Percentiles rank a stretch among this genome's conserved stretches.
phyloP scores from a whole-genome alignment of 2,329 filamentous ascomycete genomes.

The Cladosporium sp. region DNA sequence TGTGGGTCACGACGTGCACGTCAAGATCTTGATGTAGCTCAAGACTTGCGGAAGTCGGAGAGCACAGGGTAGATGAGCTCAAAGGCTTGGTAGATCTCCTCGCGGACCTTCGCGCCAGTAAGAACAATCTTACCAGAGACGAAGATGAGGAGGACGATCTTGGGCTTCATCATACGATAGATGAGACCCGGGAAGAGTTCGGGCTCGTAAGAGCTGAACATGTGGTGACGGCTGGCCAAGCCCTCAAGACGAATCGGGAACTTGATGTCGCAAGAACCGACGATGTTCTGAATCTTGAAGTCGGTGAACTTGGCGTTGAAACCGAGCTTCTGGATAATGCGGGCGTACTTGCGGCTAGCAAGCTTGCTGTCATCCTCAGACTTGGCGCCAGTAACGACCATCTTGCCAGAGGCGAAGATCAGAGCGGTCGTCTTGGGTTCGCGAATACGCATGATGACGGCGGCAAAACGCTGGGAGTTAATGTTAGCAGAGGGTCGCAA shows the following conservation, averaged over 20 bases:
- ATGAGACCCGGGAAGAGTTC: constrained; percentile 98
- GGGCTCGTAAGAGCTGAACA: constrained; percentile 98
- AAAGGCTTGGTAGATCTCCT: constrained; percentile 96
- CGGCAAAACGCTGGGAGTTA: constrained; percentile 78
- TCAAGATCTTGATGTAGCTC: constrained; percentile 16
- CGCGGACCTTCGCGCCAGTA: constrained; percentile 94
- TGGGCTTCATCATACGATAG: constrained; percentile 99
- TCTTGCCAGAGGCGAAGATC: constrained; percentile 98
- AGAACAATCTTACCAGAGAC: constrained; percentile 97
- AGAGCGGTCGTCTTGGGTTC: constrained; percentile 97
- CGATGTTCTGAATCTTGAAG: constrained; percentile 99
- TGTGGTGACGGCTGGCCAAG: constrained; percentile 94
- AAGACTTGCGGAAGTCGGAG: constrained; percentile 46
- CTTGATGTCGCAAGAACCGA: constrained; percentile 98
- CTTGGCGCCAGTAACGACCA: constrained; percentile 98
- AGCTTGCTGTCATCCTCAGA: constrained; percentile 97
- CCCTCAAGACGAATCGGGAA: constrained; percentile 97
- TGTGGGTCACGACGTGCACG: constrained; percentile 8
- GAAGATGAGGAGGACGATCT: constrained; percentile 97
- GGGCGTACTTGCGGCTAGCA: constrained; percentile 93
- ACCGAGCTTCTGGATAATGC: constrained; percentile 98
- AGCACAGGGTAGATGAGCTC: constrained; percentile 97
- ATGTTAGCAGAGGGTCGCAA: constrained; percentile 27
- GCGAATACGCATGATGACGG: constrained; percentile 99
- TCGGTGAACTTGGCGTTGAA: constrained; percentile 99